A percentile compares a stretch with the other conserved stretches of the same genome.
phyloP scores from a whole-genome alignment of 208 protist species.

The Entamoeba histolytica region DNA sequence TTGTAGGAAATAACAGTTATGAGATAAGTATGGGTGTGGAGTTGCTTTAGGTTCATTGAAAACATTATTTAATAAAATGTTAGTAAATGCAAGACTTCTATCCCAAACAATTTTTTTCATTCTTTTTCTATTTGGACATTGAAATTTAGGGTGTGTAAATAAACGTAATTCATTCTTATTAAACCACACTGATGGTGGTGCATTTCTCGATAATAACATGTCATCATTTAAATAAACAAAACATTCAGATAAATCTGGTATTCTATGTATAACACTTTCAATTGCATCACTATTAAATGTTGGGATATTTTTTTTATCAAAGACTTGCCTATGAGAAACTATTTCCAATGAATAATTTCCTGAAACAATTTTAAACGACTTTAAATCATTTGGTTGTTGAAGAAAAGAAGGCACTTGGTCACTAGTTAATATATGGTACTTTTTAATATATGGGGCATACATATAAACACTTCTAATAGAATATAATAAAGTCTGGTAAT shows the following conservation, averaged over 20 bases:
- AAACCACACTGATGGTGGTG: background rate
- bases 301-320: background rate
- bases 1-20: too few species aligned
- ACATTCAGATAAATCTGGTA: background rate
- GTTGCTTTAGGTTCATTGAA: too few species aligned
- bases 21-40: too few species aligned
- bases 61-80: too few species aligned
- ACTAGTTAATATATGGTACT: background rate
- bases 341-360: background rate
- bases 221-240: constrained; percentile 2
- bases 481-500: background rate
- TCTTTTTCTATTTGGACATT: too few species aligned
- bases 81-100: too few species aligned
- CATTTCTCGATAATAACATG: background rate
- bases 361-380: background rate
- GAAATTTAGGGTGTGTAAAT: too few species aligned
- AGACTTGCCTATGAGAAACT: background rate
- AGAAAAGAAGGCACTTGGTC: background rate
- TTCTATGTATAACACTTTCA: background rate
- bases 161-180: too few species aligned
- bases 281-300: background rate
- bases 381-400: background rate
- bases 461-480: background rate
- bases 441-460: background rate
- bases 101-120: too few species aligned